These are phyloP conservation scores for Rhododendron molle DNA, from an alignment of 148 eudicot species.

Conservation along the genomic window DNA sequence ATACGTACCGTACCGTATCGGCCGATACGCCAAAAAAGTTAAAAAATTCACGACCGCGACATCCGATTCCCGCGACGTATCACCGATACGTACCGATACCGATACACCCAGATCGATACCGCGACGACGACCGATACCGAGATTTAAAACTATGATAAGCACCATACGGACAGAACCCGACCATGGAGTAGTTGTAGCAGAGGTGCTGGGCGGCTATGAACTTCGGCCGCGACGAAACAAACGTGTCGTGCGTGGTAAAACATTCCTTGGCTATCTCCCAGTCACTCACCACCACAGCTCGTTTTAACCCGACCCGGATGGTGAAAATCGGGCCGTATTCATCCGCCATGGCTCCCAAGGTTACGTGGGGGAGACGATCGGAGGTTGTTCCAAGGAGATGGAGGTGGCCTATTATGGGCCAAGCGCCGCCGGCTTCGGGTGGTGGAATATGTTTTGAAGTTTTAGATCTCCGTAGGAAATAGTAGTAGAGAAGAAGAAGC, in stretches of 20 bases:
- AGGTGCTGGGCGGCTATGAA: background rate
- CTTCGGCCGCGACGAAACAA: background rate
- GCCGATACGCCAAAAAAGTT: too few relatives aligned
- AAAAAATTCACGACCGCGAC: too few relatives aligned
- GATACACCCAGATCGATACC: too few relatives aligned
- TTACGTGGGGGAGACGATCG: conserved; percentile 7
- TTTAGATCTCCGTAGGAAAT: background rate
- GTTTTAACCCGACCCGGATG: background rate
- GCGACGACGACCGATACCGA: too few relatives aligned
- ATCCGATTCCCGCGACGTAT: too few relatives aligned
- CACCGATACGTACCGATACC: too few relatives aligned
- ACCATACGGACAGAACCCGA: conserved; percentile 10
- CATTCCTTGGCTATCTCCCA: conserved; percentile 14
- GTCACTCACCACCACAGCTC: conserved; percentile 12
- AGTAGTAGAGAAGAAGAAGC: background rate
- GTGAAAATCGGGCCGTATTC: conserved; percentile 18
- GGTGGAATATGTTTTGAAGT: background rate
- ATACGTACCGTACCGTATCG: too few relatives aligned
- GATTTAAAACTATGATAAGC: too few relatives aligned
- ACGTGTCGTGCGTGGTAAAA: background rate
- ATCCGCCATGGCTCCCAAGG: conserved; percentile 19
- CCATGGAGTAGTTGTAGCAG: conserved; percentile 10
- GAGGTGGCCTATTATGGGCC: conserved; percentile 27
- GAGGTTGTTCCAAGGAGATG: conserved; percentile 3
- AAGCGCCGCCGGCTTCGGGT: conserved; percentile 5